Conservation (phyloP, 352 stramenopile species). For the Aphanomyces cochlioides region DNA sequence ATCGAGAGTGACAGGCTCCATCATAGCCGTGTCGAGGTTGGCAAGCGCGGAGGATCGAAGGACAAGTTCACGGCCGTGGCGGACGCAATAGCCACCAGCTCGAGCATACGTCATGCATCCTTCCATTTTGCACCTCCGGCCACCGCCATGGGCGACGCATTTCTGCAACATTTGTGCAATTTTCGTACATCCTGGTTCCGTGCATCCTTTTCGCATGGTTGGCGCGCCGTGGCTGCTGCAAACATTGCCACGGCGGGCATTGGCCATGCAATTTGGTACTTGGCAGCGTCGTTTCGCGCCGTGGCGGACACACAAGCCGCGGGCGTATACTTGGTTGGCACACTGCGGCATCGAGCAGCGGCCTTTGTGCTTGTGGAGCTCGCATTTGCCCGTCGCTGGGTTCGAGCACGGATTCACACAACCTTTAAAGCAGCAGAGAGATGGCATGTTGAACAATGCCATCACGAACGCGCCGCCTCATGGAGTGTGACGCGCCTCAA, state of each 20-base stretch:
- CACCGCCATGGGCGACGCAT: conserved; percentile 20
- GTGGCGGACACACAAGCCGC: conserved; percentile 21
- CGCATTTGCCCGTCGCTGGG: conserved; percentile 1
- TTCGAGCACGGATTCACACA: conserved; percentile 2
- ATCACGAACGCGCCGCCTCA: too few relatives aligned
- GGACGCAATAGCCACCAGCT: conserved; percentile 7
- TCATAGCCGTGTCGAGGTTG: not conserved
- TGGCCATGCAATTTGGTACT: conserved; percentile 5
- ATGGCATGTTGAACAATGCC: too few relatives aligned
- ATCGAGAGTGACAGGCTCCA: not conserved
- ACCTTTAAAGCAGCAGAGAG: conserved; percentile 20
- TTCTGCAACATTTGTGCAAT: conserved; percentile 5
- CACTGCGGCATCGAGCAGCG: not conserved
- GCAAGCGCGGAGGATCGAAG: not conserved
- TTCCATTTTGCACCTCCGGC: conserved; percentile 22
- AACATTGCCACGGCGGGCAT: not conserved
- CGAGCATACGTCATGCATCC: conserved; percentile 17
- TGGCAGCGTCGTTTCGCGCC: conserved; percentile 16
- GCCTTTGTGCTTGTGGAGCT: conserved; percentile 12
- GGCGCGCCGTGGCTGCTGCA: conserved; percentile 1
- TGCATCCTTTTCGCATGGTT: not conserved
- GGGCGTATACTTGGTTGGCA: conserved; percentile 27
- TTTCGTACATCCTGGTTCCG: conserved; percentile 4
- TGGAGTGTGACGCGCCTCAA: too few relatives aligned
- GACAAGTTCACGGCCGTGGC: conserved; percentile 11